These are phyloP conservation scores for Xerophyta viscosa DNA, from an alignment of 106 monocot genomes.

Conservation along the genomic window DNA sequence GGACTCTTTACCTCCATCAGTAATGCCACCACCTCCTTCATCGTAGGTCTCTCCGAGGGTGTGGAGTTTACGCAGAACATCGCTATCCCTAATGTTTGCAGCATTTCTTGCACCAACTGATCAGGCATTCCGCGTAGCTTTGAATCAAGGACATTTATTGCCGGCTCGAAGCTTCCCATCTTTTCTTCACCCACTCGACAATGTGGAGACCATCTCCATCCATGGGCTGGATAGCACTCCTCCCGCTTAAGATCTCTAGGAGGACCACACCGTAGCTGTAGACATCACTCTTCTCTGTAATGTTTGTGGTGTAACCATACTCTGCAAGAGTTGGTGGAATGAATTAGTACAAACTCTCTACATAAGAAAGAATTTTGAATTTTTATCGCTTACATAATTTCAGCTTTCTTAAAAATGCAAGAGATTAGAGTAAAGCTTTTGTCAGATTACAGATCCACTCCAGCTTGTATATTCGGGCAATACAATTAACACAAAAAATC, in stretches of 20 bases:
- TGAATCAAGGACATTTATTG: constrained; percentile 53
- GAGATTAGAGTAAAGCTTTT: too few species aligned
- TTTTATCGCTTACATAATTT: too few species aligned
- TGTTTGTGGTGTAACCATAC: constrained; percentile 81
- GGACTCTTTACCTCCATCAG: constrained; percentile 78
- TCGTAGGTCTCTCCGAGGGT: constrained; percentile 78
- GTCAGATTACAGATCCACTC: too few species aligned
- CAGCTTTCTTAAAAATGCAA: too few species aligned
- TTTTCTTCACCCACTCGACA: constrained; percentile 93
- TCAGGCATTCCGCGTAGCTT: constrained; percentile 62
- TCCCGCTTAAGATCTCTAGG: constrained; percentile 78
- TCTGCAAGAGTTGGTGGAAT: constrained; percentile 28
- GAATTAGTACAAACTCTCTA: neutral
- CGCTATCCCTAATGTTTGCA: constrained; percentile 83
- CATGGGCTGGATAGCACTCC: constrained; percentile 64
- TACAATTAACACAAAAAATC: too few species aligned
- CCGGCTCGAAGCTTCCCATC: constrained; percentile 75
- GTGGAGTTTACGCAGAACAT: constrained; percentile 91
- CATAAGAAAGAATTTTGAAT: too few species aligned
- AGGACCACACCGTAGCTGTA: constrained; percentile 98
- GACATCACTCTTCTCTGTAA: constrained; percentile 97
- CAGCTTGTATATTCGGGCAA: too few species aligned
- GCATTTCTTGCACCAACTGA: constrained; percentile 87
- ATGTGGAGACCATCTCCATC: constrained; percentile 64
- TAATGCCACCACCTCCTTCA: constrained; percentile 95